phyloP scores from a whole-genome alignment of 2,329 filamentous ascomycete species.

The Myriangium duriaei region DNA sequence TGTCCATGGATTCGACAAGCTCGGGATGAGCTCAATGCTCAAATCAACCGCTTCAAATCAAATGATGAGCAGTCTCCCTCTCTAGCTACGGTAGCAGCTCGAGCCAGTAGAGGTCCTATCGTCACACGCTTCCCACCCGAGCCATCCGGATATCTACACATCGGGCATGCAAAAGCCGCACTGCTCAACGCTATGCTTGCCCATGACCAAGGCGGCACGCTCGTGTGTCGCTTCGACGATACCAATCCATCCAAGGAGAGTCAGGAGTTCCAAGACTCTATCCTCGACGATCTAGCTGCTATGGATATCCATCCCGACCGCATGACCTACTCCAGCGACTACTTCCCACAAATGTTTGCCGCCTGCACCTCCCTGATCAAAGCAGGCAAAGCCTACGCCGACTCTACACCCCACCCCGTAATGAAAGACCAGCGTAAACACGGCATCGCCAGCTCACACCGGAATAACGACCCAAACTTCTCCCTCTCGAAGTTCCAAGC shows the following conservation, averaged over 20 bases:
- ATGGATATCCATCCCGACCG: conserved; percentile 79
- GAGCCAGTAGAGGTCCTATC: conserved; percentile 8
- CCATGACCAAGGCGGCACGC: conserved; percentile 69
- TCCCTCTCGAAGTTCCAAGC: conserved; percentile 77
- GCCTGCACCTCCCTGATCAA: conserved; percentile 72
- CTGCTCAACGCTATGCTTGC: conserved; percentile 87
- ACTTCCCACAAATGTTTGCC: conserved; percentile 79
- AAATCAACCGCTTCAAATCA: neutral
- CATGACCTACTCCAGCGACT: conserved; percentile 77
- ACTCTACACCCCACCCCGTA: conserved; percentile 81
- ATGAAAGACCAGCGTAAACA: conserved; percentile 79
- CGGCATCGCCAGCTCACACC: conserved; percentile 67
- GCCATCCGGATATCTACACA: conserved; percentile 63
- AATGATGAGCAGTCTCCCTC: neutral
- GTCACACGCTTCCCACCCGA: conserved; percentile 26
- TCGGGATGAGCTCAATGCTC: neutral
- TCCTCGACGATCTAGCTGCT: conserved; percentile 72
- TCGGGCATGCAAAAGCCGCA: conserved; percentile 82
- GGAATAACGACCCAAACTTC: conserved; percentile 69
- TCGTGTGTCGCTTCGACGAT: conserved; percentile 82
- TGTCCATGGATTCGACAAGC: neutral
- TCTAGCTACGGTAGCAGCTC: neutral
- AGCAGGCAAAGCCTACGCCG: conserved; percentile 79
- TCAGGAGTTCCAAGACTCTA: conserved; percentile 80
- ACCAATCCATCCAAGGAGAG: conserved; percentile 93